A percentile compares a stretch with the other conserved stretches of the same genome.
Evolutionary conservation across 2,329 filamentous ascomycete genomes (phyloP).

Genomic region (Exophiala spinifera): DNA sequence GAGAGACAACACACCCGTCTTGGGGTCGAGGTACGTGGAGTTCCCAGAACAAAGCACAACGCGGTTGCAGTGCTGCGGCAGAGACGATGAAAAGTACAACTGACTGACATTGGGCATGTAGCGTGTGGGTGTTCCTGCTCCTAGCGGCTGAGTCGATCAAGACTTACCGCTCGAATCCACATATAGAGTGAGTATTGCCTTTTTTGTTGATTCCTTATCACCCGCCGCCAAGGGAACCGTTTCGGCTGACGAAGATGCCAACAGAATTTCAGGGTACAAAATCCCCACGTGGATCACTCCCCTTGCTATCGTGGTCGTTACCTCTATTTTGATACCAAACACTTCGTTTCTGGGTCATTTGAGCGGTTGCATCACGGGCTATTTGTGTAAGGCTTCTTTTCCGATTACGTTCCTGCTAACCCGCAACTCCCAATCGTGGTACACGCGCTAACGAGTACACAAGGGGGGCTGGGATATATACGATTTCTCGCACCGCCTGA

Average conservation of each 20-base stretch:
- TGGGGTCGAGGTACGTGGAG: constrained; percentile 71
- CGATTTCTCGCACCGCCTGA: constrained; percentile 88
- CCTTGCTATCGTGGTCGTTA: constrained; percentile 69
- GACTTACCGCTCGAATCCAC: constrained; percentile 76
- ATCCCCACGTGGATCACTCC: constrained; percentile 94
- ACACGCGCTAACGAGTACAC: constrained; percentile 4
- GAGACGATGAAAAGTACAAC: background rate
- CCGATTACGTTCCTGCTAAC: too few species aligned
- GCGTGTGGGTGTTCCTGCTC: constrained; percentile 89
- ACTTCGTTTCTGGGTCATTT: constrained; percentile 85
- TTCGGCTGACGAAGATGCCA: constrained; percentile 2
- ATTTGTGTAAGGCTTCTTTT: constrained; percentile 81
- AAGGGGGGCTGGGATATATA: constrained; percentile 84
- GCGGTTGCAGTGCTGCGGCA: background rate
- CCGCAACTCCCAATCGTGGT: background rate
- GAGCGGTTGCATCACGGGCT: constrained; percentile 78
- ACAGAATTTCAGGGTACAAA: constrained; percentile 57
- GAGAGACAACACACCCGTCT: constrained; percentile 66
- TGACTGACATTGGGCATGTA: constrained; percentile 39
- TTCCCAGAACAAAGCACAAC: too few species aligned
- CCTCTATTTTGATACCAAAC: constrained; percentile 72
- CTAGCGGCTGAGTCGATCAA: constrained; percentile 82
- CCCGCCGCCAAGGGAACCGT: too few species aligned
- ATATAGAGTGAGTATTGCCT: constrained; percentile 55
- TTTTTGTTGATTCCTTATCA: too few species aligned